phyloP scores from a whole-genome alignment of 2,329 filamentous ascomycete species.

The Clarireedia hainanense region DNA sequence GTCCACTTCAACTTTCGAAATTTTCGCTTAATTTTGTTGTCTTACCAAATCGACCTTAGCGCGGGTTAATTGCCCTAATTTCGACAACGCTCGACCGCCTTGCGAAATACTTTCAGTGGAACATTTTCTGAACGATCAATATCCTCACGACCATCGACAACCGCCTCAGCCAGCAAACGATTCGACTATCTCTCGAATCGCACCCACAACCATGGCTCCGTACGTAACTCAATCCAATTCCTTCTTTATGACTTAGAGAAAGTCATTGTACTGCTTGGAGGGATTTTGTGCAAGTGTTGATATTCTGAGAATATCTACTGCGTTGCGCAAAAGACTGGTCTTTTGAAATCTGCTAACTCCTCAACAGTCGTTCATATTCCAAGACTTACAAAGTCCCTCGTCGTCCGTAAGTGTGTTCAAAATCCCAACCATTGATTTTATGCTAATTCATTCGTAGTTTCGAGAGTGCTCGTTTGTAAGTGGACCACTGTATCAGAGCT shows the following conservation, averaged over 20 bases:
- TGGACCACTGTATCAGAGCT: slow-evolving; percentile 99
- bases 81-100: background rate
- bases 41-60: slow-evolving; percentile 2
- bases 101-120: background rate
- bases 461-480: slow-evolving; percentile 99
- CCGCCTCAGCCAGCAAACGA: slow-evolving; percentile 4
- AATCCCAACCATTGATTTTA: background rate
- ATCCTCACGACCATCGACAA: slow-evolving; percentile 11
- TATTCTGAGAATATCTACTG: background rate
- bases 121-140: slow-evolving; percentile 6
- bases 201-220: slow-evolving; percentile 35
- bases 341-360: slow-evolving; percentile 1
- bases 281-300: background rate
- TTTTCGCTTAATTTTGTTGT: slow-evolving; percentile 1
- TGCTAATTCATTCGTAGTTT: slow-evolving; percentile 54
- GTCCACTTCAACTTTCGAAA: background rate
- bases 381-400: slow-evolving; percentile 99
- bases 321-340: background rate
- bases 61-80: slow-evolving; percentile 8
- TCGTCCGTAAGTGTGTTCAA: slow-evolving; percentile 45
- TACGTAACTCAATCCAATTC: background rate
- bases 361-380: slow-evolving; percentile 57
- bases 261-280: background rate
- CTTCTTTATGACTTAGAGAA: background rate
- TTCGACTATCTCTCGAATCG: slow-evolving; percentile 9